Percentiles rank a stretch among this genome's conserved stretches.
phyloP scores from a whole-genome alignment of 2,329 filamentous ascomycete species.

The Cladosporium halotolerans region DNA sequence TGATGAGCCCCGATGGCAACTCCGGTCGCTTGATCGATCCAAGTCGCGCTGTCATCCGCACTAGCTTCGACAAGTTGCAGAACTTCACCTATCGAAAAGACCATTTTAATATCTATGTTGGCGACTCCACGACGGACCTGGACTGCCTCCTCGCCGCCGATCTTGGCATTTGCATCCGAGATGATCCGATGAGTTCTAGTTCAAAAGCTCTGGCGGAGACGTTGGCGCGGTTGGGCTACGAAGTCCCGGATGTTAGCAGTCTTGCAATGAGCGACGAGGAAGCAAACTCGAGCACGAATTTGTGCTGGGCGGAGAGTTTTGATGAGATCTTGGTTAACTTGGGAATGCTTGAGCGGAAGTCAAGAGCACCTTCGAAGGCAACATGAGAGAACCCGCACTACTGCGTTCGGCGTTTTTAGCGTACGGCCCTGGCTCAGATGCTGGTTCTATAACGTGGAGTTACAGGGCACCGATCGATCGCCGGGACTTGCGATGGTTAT shows the following conservation, averaged over 20 bases:
- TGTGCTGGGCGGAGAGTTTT: slow-evolving; percentile 1
- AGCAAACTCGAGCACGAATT: neutral
- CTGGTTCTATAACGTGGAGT: too few species aligned
- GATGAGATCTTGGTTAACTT: neutral
- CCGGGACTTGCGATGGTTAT: too few species aligned
- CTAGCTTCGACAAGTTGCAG: slow-evolving; percentile 37
- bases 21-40: slow-evolving; percentile 23
- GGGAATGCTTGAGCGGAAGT: too few species aligned
- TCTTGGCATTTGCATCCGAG: slow-evolving; percentile 41
- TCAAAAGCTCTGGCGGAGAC: slow-evolving; percentile 30
- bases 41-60: slow-evolving; percentile 27
- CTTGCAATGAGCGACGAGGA: neutral
- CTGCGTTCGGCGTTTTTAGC: too few species aligned
- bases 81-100: slow-evolving; percentile 14
- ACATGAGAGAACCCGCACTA: too few species aligned
- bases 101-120: slow-evolving; percentile 35
- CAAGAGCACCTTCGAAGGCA: too few species aligned
- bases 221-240: slow-evolving; percentile 15
- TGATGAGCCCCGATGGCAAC: slow-evolving; percentile 21
- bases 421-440: too few species aligned
- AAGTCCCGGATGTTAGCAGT: neutral
- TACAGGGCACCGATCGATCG: too few species aligned
- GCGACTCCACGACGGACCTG: slow-evolving; percentile 44
- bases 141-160: slow-evolving; percentile 40
- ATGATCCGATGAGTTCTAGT: slow-evolving; percentile 24